phyloP scores from a whole-genome alignment of 2,329 filamentous ascomycete species.

The Karstenula rhodostoma region DNA sequence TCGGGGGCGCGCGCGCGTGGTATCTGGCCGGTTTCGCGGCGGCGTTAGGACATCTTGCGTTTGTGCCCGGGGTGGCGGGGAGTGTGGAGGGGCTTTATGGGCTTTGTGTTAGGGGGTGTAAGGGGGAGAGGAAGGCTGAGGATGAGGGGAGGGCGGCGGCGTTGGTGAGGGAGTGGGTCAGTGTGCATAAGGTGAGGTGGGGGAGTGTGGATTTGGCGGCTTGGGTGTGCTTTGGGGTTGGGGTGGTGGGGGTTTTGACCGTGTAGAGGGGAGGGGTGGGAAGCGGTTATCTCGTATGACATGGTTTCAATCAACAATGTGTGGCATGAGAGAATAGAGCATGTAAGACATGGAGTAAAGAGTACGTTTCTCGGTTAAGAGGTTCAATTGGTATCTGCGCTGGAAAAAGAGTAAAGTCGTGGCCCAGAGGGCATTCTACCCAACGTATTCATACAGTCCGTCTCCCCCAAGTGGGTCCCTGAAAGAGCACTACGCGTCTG shows the following conservation, averaged over 20 bases:
- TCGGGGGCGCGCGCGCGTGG: constrained; percentile 11
- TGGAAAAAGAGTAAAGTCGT: constrained; percentile 8
- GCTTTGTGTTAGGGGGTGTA: constrained; percentile 22
- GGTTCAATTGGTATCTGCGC: constrained; percentile 20
- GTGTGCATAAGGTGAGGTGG: constrained; percentile 31
- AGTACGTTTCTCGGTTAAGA: neutral
- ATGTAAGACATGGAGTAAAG: neutral
- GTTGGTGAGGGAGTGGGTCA: constrained; percentile 29
- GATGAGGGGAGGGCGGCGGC: constrained; percentile 19
- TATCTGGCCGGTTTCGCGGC: constrained; percentile 25
- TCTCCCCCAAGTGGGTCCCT: too few relatives aligned
- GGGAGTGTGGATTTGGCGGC: constrained; percentile 33
- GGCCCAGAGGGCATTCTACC: neutral
- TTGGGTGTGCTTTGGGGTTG: constrained; percentile 30
- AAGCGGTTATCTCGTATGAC: too few relatives aligned
- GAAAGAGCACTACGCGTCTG: neutral
- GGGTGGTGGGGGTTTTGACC: constrained; percentile 21
- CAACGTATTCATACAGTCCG: constrained; percentile 17
- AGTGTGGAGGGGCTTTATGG: constrained; percentile 24
- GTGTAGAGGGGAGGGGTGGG: neutral
- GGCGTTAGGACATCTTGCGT: constrained; percentile 31
- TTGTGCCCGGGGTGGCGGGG: constrained; percentile 27
- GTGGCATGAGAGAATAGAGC: neutral
- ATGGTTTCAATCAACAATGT: too few relatives aligned
- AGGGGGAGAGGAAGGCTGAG: constrained; percentile 6